Percentiles rank a stretch among this genome's conserved stretches.
Conservation (phyloP, 495 filamentous ascomycete species). For the Lophium mytilinum region DNA sequence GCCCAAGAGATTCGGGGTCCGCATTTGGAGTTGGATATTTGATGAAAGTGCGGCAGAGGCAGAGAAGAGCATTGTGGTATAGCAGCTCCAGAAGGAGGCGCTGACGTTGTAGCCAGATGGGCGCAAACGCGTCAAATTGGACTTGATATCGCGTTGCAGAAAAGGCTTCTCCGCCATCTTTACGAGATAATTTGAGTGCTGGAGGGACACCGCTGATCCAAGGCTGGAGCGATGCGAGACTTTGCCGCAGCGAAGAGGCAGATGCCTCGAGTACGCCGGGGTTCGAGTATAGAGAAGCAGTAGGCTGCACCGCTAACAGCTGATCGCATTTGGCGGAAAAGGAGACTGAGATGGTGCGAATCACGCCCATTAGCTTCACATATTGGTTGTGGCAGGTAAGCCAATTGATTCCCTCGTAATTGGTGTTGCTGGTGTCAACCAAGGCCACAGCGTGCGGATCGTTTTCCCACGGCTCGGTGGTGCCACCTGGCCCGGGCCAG, state of each 20-base stretch:
- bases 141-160: conserved; percentile 37
- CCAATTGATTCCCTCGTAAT: conserved; percentile 24
- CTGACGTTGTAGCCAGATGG: conserved; percentile 42
- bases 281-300: conserved; percentile 26
- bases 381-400: conserved; percentile 35
- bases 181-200: conserved; percentile 34
- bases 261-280: conserved; percentile 9
- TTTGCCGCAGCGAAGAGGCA: conserved; percentile 29
- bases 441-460: not conserved
- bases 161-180: conserved; percentile 33
- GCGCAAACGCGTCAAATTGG: conserved; percentile 36
- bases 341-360: conserved; percentile 31
- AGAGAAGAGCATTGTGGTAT: conserved; percentile 42
- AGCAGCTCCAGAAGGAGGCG: conserved; percentile 43
- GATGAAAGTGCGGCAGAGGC: conserved; percentile 44
- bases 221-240: conserved; percentile 20
- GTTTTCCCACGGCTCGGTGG: conserved; percentile 32
- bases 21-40: too few relatives aligned
- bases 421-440: conserved; percentile 11
- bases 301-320: conserved; percentile 6
- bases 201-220: conserved; percentile 39
- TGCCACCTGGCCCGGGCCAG: conserved; percentile 28
- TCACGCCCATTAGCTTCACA: conserved; percentile 34
- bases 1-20: conserved; percentile 25
- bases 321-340: conserved; percentile 32